Evolutionary conservation across 164 flowering plant species (phyloP), one percentile per base, ranked within the genome.

Genomic region (Nymphaea colorata): DNA sequence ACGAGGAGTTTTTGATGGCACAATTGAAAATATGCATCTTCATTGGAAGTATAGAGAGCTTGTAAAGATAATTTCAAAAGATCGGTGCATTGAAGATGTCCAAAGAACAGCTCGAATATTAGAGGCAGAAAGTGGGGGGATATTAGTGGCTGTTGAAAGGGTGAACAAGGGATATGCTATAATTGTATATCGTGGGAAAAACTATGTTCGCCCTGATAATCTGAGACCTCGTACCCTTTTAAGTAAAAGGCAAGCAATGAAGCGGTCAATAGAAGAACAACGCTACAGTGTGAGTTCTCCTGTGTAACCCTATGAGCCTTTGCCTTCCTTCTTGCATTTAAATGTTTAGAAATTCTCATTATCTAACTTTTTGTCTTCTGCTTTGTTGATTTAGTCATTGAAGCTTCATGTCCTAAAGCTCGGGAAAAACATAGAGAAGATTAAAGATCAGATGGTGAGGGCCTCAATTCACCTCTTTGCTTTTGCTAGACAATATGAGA

Each of bases 1-100:
- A 77, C 79, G 99, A 7, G 97, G 97, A 18, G 86, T 92, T 43
- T 95, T 88, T 76, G 95, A 78, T 72, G 99, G 99, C 65, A 91
- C 96, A 6, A 66, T 94, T 66, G 97, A 92, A 76, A 92, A 92
- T 76, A 92, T 95, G 97, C 99, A 95, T 82, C 89, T 90, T 64
- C 98, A 92, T 76, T 95, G 99, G 99, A 95, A 92, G 72, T 86
- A 95, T 75, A 80, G 99, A 75, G 99, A 95, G 78, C 87, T 95
- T 77, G 90, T 95, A 65, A 95, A 95, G 82, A 70, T 95, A 68
- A 79, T 93, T 47, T 79, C 75, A 63, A 86, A 82, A 5, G 80
- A 79, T 66, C 80, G 79, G 75, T 75, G 78, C 76, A 69, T 79
- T 69, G 83, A 82, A 66, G 86, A 87, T 71, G 84, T 80, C 65